Evolutionary conservation across 495 filamentous ascomycete genomes (phyloP), one percentile per base, ranked within the genome.

Genomic region (Penicillium nucicola): DNA sequence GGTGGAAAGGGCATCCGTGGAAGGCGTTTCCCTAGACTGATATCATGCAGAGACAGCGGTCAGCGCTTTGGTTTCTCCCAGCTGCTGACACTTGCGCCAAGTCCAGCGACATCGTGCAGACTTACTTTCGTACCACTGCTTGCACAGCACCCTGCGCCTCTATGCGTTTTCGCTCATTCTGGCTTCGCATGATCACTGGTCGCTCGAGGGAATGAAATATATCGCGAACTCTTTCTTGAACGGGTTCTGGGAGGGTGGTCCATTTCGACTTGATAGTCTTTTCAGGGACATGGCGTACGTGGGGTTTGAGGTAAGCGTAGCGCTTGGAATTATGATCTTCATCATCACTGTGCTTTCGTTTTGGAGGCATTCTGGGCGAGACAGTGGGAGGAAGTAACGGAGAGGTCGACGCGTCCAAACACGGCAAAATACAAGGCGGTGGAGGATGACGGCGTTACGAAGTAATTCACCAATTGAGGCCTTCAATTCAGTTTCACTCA

Each of bases 1-100:
- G 75, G 79, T 3, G 84, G 84, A 50, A 87, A 84, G 25, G 80
- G 80, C 71, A 83, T 78, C 35, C 75, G 70, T 22, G 80, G 78
- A 12, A 85, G 59, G 34, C 74, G 67, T 50, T 69, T 75, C 40
- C 64, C 72, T 34, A 84, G 64, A 46, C 71, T 77, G 38, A 44
- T 36, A 20, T 12, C 47, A 22, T 6, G 32, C 17, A 45, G 2
- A 52, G 34, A 42, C 41, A 19, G 49, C 14, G n/a, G 15, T 51
- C 14, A 71, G 51, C 49, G 48, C 55, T 5, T 43, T 48, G 20
- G 50, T 57, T n/a, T 4, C 13, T 31, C 5, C 10, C 5, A 40
- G 20, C 6, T 34, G 12, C 6, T 20, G 6, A n/a, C 18, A 37
- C 43, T 30, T 12, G 41, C 18, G 14, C 11, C 5, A 14, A 62